Conservation (phyloP, 2,329 filamentous ascomycete genomes). For the Fusarium chuoi region DNA sequence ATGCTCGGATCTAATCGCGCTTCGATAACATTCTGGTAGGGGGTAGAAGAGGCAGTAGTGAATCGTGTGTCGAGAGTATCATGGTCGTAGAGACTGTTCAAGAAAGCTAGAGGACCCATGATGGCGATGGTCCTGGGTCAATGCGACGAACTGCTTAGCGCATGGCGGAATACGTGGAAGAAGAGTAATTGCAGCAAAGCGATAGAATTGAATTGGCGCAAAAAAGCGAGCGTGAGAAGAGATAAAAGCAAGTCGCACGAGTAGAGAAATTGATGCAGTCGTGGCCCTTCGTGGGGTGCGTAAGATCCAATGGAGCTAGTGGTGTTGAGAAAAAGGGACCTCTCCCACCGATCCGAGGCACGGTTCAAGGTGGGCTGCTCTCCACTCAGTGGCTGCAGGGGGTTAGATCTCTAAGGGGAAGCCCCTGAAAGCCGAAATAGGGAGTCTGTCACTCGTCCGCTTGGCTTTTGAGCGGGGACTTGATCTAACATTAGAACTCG, state of each 20-base stretch:
- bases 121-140: slow-evolving; percentile 36
- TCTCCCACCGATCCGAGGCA: slow-evolving; percentile 31
- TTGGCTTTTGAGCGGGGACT: not conserved
- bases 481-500: not conserved
- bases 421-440: slow-evolving; percentile 39
- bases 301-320: slow-evolving; percentile 12
- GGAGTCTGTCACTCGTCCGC: slow-evolving; percentile 29
- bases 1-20: slow-evolving; percentile 56
- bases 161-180: slow-evolving; percentile 27
- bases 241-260: not conserved
- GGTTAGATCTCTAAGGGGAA: slow-evolving; percentile 13
- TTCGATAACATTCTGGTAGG: slow-evolving; percentile 69
- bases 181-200: not conserved
- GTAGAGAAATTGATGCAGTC: slow-evolving; percentile 32
- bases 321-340: slow-evolving; percentile 41
- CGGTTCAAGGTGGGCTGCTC: slow-evolving; percentile 20
- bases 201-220: not conserved
- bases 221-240: slow-evolving; percentile 12
- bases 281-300: slow-evolving; percentile 42
- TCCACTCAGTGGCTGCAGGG: slow-evolving; percentile 23
- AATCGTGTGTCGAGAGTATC: slow-evolving; percentile 72
- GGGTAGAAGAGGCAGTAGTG: slow-evolving; percentile 74
- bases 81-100: slow-evolving; percentile 69
- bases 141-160: slow-evolving; percentile 29
- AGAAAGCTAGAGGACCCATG: slow-evolving; percentile 58